Percentiles rank a stretch among this genome's conserved stretches.
These are phyloP conservation scores for Apiospora phragmitis DNA, from an alignment of 2,329 filamentous ascomycete species.

Conservation along the genomic window DNA sequence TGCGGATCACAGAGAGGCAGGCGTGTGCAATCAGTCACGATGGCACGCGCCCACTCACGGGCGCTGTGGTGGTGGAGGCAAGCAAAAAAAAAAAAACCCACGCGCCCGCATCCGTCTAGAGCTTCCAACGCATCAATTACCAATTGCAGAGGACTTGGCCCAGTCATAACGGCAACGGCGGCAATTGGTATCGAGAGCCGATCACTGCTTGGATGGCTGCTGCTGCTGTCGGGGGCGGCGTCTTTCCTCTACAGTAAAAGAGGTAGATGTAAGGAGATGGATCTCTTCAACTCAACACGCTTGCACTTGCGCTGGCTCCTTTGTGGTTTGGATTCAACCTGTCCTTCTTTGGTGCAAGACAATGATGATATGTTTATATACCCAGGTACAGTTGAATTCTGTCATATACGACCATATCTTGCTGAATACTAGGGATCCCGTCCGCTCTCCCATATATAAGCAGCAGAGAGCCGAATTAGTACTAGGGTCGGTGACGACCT, in stretches of 20 bases:
- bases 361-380: not conserved
- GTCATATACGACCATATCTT: slow-evolving; percentile 1
- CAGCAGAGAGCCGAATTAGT: slow-evolving; percentile 5
- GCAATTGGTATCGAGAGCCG: not conserved
- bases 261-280: too few species aligned
- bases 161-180: not conserved
- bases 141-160: not conserved
- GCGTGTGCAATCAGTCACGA: not conserved
- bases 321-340: too few species aligned
- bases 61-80: not conserved
- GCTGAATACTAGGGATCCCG: slow-evolving; percentile 7
- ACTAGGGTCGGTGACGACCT: slow-evolving; percentile 10
- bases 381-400: rapidly evolving
- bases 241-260: too few species aligned
- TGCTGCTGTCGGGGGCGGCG: not conserved
- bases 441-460: slow-evolving; percentile 9
- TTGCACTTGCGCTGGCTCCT: too few species aligned
- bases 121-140: not conserved
- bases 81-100: not conserved
- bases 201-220: not conserved
- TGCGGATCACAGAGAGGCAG: not conserved
- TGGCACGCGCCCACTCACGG: not conserved
- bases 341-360: not conserved
- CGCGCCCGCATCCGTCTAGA: not conserved
- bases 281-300: too few species aligned